Conservation (phyloP, 2,329 filamentous ascomycete genomes). For the Rosellinia necatrix region DNA sequence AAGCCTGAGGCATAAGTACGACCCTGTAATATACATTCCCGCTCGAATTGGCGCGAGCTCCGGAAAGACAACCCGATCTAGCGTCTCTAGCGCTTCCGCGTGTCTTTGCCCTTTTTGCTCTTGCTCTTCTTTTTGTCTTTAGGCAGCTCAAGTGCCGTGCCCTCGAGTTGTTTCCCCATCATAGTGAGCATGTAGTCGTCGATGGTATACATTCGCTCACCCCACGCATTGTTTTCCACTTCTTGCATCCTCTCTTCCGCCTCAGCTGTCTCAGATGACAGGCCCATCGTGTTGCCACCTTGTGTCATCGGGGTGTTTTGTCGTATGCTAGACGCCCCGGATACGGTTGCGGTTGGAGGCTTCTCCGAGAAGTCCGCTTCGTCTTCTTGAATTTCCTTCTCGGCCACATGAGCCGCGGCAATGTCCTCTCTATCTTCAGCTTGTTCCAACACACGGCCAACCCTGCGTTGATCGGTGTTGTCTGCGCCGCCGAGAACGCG, state of each 20-base stretch:
- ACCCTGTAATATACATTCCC: conserved; percentile 15
- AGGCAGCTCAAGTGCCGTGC: conserved; percentile 64
- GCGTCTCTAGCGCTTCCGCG: conserved; percentile 51
- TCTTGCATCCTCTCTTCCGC: conserved; percentile 43
- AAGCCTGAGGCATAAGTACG: neutral
- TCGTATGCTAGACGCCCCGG: conserved; percentile 55
- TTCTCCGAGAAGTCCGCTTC: conserved; percentile 83
- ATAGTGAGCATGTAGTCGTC: conserved; percentile 76
- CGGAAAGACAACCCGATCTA: neutral
- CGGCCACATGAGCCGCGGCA: conserved; percentile 81
- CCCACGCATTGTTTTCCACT: conserved; percentile 63
- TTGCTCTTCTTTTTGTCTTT: conserved; percentile 68
- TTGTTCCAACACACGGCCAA: conserved; percentile 78
- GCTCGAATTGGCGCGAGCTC: neutral
- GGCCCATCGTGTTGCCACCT: conserved; percentile 42
- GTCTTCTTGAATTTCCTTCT: conserved; percentile 86
- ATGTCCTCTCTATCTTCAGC: conserved; percentile 94
- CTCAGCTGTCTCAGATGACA: conserved; percentile 46
- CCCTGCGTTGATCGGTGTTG: conserved; percentile 63
- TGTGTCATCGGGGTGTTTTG: conserved; percentile 54
- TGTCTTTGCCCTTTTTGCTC: conserved; percentile 62
- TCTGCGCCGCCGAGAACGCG: conserved; percentile 73
- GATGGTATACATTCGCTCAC: conserved; percentile 61
- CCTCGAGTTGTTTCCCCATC: conserved; percentile 66
- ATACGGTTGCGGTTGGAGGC: conserved; percentile 48